Base-by-base conservation (phyloP, 2,329 filamentous ascomycete species). In the Periglandula ipomoeae region DNA sequence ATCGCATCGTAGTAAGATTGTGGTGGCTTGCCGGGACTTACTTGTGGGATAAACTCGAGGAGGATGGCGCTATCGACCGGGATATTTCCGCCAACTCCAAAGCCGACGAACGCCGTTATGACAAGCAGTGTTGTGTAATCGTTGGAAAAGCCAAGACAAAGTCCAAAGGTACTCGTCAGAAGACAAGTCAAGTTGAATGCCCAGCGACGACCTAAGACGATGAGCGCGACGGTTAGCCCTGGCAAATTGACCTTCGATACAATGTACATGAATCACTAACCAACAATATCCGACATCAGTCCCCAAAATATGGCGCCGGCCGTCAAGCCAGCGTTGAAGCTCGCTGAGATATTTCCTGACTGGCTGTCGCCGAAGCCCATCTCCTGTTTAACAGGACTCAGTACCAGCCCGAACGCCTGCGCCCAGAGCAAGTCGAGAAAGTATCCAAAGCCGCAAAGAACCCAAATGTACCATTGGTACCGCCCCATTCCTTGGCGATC, bases 121-220 rank as follows among this genome's bases (percentile, higher is more conserved):
- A 74, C 69, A 19, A 79, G 65, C 43, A 80, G 75, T 3, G 69
- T 70, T 15, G 57, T 68, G 61, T 78, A 79, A 10, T 61, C 69
- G 48, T 72, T 67, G 8, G 73, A 71, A 2, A 68, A 70, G 13
- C 71, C 76, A 1, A 79, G 66, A 20, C 69, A 71, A 0, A 79
- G 60, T 8, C 77, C 76, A 51, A 80, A 81, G 3, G 75, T 58
- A 8, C 72, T 72, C 1, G 74, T 65, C 47, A 79, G 67, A n/a
- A 80, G 65, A 42, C 76, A 76, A 0, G 77, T 80, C 34, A 78
- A 54, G 56, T 80, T 81, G 63, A 81, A 81, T 0, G 75, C 75
- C 71, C 74, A 78, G 48, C 69, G 67, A 26, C 77, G 70, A 46
- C 66, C 68, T 47, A 9, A 20, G 19, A 44, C 13, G 7, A 44